These are phyloP conservation scores for Blumeriella jaapii DNA, from an alignment of 2,329 filamentous ascomycete genomes.

Conservation along the genomic window DNA sequence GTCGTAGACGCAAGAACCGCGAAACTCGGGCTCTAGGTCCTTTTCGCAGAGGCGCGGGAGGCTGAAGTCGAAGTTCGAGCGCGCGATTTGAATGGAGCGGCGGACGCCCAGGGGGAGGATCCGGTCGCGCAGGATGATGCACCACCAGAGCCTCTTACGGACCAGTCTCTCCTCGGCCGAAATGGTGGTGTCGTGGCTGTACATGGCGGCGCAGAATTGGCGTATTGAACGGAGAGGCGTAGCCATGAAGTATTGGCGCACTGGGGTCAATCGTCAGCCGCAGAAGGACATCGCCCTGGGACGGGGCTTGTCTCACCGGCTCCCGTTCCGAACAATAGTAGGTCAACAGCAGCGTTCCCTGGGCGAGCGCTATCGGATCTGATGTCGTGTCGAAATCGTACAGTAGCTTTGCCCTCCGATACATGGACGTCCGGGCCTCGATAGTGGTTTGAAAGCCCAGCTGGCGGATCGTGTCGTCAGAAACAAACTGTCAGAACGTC, in stretches of 20 bases:
- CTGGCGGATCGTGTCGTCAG: slow-evolving; percentile 5
- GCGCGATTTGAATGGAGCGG: slow-evolving; percentile 39
- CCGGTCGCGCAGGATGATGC: slow-evolving; percentile 40
- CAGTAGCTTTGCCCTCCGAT: slow-evolving; percentile 32
- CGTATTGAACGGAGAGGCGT: slow-evolving; percentile 37
- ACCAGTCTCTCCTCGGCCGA: slow-evolving; percentile 30
- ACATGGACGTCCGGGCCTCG: slow-evolving; percentile 34
- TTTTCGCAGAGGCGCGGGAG: slow-evolving; percentile 29
- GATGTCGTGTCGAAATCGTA: slow-evolving; percentile 26
- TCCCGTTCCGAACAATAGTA: slow-evolving; percentile 7
- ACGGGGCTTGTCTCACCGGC: not conserved
- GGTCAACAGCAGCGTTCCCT: slow-evolving; percentile 20
- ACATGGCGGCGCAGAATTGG: slow-evolving; percentile 34
- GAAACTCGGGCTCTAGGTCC: slow-evolving; percentile 37
- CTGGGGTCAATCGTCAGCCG: not conserved
- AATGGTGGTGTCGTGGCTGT: slow-evolving; percentile 25
- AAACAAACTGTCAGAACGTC: slow-evolving; percentile 10
- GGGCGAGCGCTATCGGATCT: slow-evolving; percentile 21
- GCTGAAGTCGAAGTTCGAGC: slow-evolving; percentile 35
- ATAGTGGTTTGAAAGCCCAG: slow-evolving; percentile 33
- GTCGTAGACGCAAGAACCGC: slow-evolving; percentile 35
- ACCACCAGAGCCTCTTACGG: slow-evolving; percentile 42
- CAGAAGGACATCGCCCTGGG: not conserved
- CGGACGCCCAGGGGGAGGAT: slow-evolving; percentile 38
- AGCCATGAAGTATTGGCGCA: slow-evolving; percentile 37